Evolutionary conservation across 768 basidiomycete genomes (phyloP).

Genomic region (Amanita subjunquillea): DNA sequence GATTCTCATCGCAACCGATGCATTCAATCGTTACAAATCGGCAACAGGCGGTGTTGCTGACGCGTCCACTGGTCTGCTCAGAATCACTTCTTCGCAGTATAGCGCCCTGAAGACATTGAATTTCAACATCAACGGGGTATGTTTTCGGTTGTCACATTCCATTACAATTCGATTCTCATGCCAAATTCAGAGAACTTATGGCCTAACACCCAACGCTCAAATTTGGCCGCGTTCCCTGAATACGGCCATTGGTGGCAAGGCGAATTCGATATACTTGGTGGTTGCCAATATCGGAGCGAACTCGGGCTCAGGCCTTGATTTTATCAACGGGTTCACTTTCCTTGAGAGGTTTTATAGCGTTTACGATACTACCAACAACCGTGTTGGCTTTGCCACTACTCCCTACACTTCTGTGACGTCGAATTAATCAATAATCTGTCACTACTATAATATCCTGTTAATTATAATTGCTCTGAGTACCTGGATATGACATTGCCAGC

Average conservation of each 20-base stretch:
- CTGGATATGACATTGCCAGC: no score
- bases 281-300: constrained; percentile 37
- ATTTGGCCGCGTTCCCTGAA: constrained; percentile 60
- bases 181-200: constrained; percentile 29
- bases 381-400: constrained; percentile 47
- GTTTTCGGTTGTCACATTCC: constrained; percentile 10
- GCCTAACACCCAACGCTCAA: constrained; percentile 55
- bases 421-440: constrained; percentile 16
- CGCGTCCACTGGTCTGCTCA: constrained; percentile 29
- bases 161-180: constrained; percentile 21
- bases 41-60: constrained; percentile 38
- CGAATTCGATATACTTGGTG: constrained; percentile 43
- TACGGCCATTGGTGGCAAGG: constrained; percentile 41
- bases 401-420: constrained; percentile 34
- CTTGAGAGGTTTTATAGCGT: constrained; percentile 56
- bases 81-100: constrained; percentile 35
- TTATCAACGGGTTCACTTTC: constrained; percentile 23
- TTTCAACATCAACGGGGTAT: constrained; percentile 43
- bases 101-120: constrained; percentile 39
- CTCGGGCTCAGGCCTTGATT: constrained; percentile 53
- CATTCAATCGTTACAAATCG: constrained; percentile 30
- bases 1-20: constrained; percentile 36
- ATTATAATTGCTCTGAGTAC: no score
- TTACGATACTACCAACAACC: constrained; percentile 47
- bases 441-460: no score